Evolutionary conservation across 2,329 filamentous ascomycete species (phyloP).

Genomic region (Cryphonectria naterciae): DNA sequence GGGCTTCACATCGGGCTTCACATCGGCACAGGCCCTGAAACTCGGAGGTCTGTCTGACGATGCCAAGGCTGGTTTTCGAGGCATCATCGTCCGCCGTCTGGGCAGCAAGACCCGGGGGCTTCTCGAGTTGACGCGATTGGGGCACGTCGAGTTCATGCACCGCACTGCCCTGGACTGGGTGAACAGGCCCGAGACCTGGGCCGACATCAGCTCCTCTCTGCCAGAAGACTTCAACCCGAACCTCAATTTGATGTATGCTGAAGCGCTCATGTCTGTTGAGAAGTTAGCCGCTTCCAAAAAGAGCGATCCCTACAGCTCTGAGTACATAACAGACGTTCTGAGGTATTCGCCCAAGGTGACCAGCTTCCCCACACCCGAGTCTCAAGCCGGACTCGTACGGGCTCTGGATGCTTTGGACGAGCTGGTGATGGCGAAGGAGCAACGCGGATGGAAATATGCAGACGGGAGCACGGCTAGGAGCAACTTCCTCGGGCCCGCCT

Average conservation of each 20-base stretch:
- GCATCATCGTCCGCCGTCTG: neutral
- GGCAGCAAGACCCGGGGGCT: neutral
- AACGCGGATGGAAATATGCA: neutral
- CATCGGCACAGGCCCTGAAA: neutral
- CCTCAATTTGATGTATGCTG: neutral
- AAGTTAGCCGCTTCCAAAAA: too few species aligned
- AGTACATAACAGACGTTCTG: neutral
- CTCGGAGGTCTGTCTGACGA: neutral
- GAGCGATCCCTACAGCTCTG: too few species aligned
- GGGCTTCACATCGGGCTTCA: neutral
- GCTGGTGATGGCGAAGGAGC: neutral
- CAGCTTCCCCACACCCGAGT: neutral
- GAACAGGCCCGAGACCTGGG: neutral
- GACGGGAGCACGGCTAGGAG: rapidly evolving
- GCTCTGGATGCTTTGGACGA: neutral
- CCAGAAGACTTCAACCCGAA: neutral
- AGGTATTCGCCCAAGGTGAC: neutral
- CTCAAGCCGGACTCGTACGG: neutral
- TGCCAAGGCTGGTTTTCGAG: neutral
- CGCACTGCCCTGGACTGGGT: neutral
- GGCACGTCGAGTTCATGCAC: neutral
- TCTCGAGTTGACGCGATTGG: neutral
- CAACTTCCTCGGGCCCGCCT: neutral
- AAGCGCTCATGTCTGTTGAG: neutral
- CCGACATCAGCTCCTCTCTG: neutral